phyloP scores from a whole-genome alignment of 371 early-diverging fungal species.

The Mycotypha africana region DNA sequence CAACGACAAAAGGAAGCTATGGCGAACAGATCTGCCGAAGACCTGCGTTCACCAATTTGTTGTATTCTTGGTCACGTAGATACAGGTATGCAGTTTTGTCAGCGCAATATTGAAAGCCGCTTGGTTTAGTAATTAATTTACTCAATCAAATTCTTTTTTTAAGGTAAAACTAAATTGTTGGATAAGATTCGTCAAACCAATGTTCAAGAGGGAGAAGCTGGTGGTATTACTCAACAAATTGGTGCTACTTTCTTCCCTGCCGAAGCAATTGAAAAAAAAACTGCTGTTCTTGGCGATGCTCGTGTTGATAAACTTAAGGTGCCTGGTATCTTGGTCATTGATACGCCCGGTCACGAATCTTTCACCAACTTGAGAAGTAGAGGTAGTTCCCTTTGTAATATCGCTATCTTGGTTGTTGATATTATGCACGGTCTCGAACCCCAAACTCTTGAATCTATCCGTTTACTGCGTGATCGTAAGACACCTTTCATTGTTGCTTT shows the following conservation, averaged over 20 bases:
- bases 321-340: constrained; percentile 98
- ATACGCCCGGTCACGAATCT: constrained; percentile 99
- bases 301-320: constrained; percentile 64
- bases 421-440: constrained; percentile 99
- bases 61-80: constrained; percentile 99
- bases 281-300: constrained; percentile 61
- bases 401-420: constrained; percentile 99
- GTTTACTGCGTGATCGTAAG: constrained; percentile 90
- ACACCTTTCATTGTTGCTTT: constrained; percentile 99
- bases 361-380: constrained; percentile 98
- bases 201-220: constrained; percentile 99
- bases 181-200: constrained; percentile 99
- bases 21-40: constrained; percentile 81
- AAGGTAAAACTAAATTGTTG: constrained; percentile 96
- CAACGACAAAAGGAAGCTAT: constrained; percentile 74
- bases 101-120: too few species aligned
- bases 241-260: constrained; percentile 99
- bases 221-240: constrained; percentile 99
- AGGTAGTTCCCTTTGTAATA: constrained; percentile 99
- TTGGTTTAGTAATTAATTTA: too few species aligned
- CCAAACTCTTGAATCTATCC: constrained; percentile 98
- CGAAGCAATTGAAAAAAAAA: constrained; percentile 90
- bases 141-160: too few species aligned
- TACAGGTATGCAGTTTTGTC: too few species aligned
- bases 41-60: constrained; percentile 98